Evolutionary conservation across 768 basidiomycete genomes (phyloP).

Genomic region (Tricholoma matsutake): DNA sequence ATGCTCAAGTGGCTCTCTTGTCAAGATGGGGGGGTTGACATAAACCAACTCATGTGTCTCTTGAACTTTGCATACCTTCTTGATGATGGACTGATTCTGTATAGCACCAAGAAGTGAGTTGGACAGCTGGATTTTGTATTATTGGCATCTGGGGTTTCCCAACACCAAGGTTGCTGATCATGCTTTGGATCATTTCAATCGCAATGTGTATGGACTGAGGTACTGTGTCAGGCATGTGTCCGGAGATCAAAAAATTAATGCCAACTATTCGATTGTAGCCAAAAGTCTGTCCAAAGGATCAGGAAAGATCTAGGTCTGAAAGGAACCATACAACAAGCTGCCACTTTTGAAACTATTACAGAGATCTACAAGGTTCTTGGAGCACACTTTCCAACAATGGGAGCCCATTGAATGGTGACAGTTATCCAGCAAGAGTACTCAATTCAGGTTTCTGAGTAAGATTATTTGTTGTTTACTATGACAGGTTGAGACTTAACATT

Average conservation of each 20-base stretch:
- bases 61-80: neutral
- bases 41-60: constrained; percentile 4
- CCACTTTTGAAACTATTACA: constrained; percentile 3
- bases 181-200: constrained; percentile 6
- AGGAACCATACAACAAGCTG: constrained; percentile 5
- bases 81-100: neutral
- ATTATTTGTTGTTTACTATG: neutral
- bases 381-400: constrained; percentile 14
- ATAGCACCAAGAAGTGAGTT: constrained; percentile 5
- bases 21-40: neutral
- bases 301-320: constrained; percentile 3
- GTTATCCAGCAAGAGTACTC: constrained; percentile 10
- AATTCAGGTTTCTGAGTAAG: constrained; percentile 18
- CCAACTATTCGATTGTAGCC: neutral
- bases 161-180: constrained; percentile 11
- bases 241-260: neutral
- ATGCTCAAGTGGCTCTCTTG: neutral
- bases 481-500: neutral
- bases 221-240: neutral
- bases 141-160: constrained; percentile 10
- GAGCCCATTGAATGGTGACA: constrained; percentile 15
- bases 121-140: constrained; percentile 3
- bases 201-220: constrained; percentile 9
- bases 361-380: constrained; percentile 1
- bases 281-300: neutral